Percentiles rank a stretch among this genome's conserved stretches.
These are phyloP conservation scores for Triticum urartu DNA, from an alignment of 176 grass and related monocot genomes.

Conservation along the genomic window DNA sequence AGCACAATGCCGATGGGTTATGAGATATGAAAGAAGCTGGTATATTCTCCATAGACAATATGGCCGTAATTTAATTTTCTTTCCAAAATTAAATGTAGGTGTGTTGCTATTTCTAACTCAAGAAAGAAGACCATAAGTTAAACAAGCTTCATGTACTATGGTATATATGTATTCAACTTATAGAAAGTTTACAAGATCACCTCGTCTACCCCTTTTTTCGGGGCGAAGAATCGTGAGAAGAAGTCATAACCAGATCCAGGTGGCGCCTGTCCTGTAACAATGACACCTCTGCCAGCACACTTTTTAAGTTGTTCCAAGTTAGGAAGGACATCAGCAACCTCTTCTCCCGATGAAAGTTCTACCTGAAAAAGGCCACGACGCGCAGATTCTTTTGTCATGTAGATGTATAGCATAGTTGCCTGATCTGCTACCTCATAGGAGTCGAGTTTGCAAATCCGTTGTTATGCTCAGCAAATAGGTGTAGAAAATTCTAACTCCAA, in stretches of 20 bases:
- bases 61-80: background rate
- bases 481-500: no score
- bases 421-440: no score
- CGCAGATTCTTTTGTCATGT: background rate
- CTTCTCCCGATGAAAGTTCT: constrained; percentile 73
- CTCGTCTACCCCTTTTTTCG: constrained; percentile 61
- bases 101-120: background rate
- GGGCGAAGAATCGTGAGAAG: constrained; percentile 58
- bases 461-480: no score
- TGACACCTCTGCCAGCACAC: constrained; percentile 43
- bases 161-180: no score
- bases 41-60: background rate
- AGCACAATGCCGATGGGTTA: background rate
- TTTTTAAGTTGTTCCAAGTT: constrained; percentile 49
- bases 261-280: constrained; percentile 57
- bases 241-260: constrained; percentile 70
- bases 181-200: constrained; percentile 28
- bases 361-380: constrained; percentile 38
- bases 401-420: no score
- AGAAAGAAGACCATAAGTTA: no score
- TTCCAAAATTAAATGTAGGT: background rate
- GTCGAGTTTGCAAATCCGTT: no score
- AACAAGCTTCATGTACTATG: no score
- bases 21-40: background rate
- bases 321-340: constrained; percentile 53